phyloP scores from a whole-genome alignment of 352 stramenopile genomes.

The Phytopythium delawarense region DNA sequence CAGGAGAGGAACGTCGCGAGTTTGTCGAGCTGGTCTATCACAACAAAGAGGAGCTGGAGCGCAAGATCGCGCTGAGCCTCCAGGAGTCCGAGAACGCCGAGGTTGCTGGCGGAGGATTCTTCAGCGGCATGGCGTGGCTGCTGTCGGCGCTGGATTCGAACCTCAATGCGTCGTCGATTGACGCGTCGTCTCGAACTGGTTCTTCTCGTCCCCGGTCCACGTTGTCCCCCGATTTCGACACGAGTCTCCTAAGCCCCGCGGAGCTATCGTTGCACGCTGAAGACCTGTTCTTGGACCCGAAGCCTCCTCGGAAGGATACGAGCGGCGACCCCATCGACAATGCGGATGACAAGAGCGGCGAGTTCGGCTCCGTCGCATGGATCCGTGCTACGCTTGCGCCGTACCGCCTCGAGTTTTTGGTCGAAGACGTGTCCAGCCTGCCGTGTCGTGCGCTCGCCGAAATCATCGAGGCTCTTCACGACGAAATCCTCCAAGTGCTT shows the following conservation, averaged over 20 bases:
- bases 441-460: conserved; percentile 38
- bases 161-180: conserved; percentile 16
- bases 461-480: conserved; percentile 49
- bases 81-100: conserved; percentile 22
- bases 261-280: conserved; percentile 44
- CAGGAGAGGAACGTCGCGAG: conserved; percentile 37
- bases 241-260: conserved; percentile 25
- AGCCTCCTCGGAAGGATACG: conserved; percentile 13
- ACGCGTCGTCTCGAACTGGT: conserved; percentile 3
- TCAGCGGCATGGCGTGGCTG: conserved; percentile 71
- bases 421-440: conserved; percentile 54
- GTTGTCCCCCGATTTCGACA: conserved; percentile 24
- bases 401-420: conserved; percentile 58
- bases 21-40: conserved; percentile 54
- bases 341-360: conserved; percentile 12
- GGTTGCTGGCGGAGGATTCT: conserved; percentile 39
- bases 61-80: conserved; percentile 34
- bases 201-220: conserved; percentile 12
- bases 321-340: conserved; percentile 3
- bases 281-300: conserved; percentile 40
- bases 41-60: conserved; percentile 54
- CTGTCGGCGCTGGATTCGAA: conserved; percentile 62
- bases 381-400: conserved; percentile 58
- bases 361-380: conserved; percentile 55
- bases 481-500: conserved; percentile 41